A percentile compares a stretch with the other conserved stretches of the same genome.
phyloP scores from a whole-genome alignment of 2,329 filamentous ascomycete genomes.

The Beauveria varroae region DNA sequence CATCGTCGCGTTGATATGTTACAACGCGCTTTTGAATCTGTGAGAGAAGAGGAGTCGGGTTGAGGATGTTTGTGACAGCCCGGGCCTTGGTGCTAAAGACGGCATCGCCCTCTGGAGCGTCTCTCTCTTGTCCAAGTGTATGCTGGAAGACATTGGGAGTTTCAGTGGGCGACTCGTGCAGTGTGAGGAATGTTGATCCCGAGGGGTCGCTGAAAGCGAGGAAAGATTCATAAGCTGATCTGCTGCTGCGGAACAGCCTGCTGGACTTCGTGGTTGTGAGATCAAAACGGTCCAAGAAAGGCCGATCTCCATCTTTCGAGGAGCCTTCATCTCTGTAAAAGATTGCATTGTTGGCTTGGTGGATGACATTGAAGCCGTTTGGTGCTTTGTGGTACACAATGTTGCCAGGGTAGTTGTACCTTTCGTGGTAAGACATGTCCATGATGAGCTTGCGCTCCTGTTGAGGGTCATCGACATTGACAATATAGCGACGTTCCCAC shows the following conservation, averaged over 20 bases:
- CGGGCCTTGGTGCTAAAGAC: neutral
- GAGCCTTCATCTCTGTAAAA: neutral
- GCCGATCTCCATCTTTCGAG: constrained; percentile 2
- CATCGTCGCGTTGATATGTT: constrained; percentile 5
- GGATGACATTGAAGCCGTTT: neutral
- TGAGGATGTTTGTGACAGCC: neutral
- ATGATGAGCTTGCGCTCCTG: neutral
- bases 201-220: neutral
- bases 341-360: neutral
- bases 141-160: constrained; percentile 2
- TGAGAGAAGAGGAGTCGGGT: constrained; percentile 42
- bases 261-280: neutral
- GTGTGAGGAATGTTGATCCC: neutral
- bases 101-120: constrained; percentile 1
- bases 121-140: neutral
- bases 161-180: constrained; percentile 1
- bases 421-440: constrained; percentile 2
- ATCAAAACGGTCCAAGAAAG: constrained; percentile 3
- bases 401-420: constrained; percentile 4
- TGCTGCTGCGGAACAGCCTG: constrained; percentile 6
- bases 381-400: neutral
- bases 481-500: constrained; percentile 7
- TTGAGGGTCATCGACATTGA: constrained; percentile 1
- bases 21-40: constrained; percentile 35
- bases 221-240: constrained; percentile 1